Percentiles rank a stretch among this genome's conserved stretches.
phyloP scores from a whole-genome alignment of 2,329 filamentous ascomycete genomes.

The Decorospora gaudefroyi region DNA sequence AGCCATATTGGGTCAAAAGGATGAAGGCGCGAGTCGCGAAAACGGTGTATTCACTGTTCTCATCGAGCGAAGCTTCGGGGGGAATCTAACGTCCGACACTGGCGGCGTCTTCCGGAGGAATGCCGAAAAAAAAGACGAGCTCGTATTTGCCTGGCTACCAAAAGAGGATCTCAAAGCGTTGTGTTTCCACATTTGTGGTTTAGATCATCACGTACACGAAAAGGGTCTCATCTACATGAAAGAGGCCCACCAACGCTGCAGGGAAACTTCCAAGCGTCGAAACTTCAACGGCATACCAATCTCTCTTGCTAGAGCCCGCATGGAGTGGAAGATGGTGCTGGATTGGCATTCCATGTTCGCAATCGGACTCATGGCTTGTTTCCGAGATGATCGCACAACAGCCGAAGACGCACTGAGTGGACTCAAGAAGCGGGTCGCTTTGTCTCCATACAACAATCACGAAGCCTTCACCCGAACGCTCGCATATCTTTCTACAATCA shows the following conservation, averaged over 20 bases:
- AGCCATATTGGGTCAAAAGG: slow-evolving; percentile 60
- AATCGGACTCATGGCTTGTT: slow-evolving; percentile 70
- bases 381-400: slow-evolving; percentile 69
- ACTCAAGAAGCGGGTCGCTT: slow-evolving; percentile 40
- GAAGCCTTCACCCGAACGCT: slow-evolving; percentile 59
- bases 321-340: slow-evolving; percentile 67
- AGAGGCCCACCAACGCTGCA: slow-evolving; percentile 60
- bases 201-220: slow-evolving; percentile 61
- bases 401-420: slow-evolving; percentile 7
- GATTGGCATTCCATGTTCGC: slow-evolving; percentile 73
- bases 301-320: slow-evolving; percentile 43
- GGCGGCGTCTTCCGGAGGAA: slow-evolving; percentile 51
- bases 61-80: slow-evolving; percentile 44
- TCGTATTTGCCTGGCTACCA: slow-evolving; percentile 65
- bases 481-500: slow-evolving; percentile 74
- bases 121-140: slow-evolving; percentile 45
- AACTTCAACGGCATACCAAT: slow-evolving; percentile 30
- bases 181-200: slow-evolving; percentile 62
- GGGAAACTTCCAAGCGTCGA: slow-evolving; percentile 41
- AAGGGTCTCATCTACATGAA: slow-evolving; percentile 60
- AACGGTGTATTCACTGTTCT: slow-evolving; percentile 50
- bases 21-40: slow-evolving; percentile 36
- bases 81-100: slow-evolving; percentile 48
- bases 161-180: slow-evolving; percentile 64
- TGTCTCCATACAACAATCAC: slow-evolving; percentile 49